phyloP scores from a whole-genome alignment of 306 rosid genomes.

The Castanopsis chinensis region DNA sequence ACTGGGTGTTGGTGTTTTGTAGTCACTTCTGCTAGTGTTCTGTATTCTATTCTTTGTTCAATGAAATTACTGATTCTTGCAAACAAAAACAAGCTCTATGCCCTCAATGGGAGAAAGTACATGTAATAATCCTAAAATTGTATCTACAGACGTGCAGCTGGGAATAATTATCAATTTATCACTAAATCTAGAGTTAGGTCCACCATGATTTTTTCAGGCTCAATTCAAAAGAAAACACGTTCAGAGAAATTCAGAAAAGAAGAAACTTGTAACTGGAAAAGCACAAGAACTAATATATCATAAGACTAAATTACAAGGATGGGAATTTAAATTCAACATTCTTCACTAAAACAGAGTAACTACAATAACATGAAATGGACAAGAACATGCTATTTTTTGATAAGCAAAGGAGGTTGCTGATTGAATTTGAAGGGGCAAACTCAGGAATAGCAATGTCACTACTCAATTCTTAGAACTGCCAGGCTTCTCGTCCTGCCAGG shows the following conservation, averaged over 20 bases:
- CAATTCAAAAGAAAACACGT: neutral
- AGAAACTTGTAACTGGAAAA: neutral
- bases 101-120: neutral
- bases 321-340: neutral
- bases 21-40: too few species aligned
- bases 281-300: neutral
- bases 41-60: too few species aligned
- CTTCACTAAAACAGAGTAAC: neutral
- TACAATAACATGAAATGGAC: neutral
- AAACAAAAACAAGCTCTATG: neutral
- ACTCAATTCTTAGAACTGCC: slow-evolving; percentile 44
- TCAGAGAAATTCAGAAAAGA: slow-evolving; percentile 1
- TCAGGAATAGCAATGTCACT: slow-evolving; percentile 21
- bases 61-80: too few species aligned
- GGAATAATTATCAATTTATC: too few species aligned
- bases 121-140: neutral
- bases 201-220: neutral
- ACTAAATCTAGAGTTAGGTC: neutral
- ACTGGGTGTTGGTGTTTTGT: too few species aligned
- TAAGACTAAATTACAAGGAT: neutral
- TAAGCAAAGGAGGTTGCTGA: neutral
- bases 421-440: neutral
- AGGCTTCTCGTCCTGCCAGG: slow-evolving; percentile 86
- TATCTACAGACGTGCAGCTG: neutral
- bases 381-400: neutral